Evolutionary conservation across 306 rosid genomes (phyloP).

Genomic region (Betula pendula): DNA sequence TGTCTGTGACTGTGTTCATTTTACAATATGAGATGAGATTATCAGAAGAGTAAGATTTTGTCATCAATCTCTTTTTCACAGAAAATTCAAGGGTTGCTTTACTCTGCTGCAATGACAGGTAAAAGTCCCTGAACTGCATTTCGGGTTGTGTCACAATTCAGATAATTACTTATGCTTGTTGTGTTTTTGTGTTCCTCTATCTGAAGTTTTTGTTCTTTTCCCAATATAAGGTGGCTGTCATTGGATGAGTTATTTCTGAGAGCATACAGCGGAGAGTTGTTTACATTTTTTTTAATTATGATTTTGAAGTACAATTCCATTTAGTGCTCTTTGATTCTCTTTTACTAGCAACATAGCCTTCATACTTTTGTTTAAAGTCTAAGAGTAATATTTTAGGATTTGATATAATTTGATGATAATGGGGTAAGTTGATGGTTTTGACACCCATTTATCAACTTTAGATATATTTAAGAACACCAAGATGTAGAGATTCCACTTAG

Average conservation of each 20-base stretch:
- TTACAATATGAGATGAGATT: neutral
- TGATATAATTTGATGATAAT: neutral
- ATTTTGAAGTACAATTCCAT: neutral
- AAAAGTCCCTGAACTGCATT: slow-evolving; percentile 12
- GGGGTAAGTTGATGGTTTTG: neutral
- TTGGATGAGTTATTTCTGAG: neutral
- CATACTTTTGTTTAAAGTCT: neutral
- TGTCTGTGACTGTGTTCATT: neutral
- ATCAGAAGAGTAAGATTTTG: slow-evolving; percentile 23
- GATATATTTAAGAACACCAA: neutral
- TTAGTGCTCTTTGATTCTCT: neutral
- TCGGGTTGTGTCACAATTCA: neutral
- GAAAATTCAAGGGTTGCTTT: slow-evolving; percentile 63
- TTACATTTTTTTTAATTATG: neutral
- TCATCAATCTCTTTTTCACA: slow-evolving; percentile 43
- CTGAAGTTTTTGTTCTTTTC: neutral
- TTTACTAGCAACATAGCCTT: neutral
- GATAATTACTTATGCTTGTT: neutral
- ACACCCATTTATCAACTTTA: neutral
- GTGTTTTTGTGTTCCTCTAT: neutral
- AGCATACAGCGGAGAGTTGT: neutral
- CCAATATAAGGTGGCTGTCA: neutral
- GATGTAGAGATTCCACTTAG: neutral
- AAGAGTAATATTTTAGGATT: neutral
- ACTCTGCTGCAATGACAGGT: slow-evolving; percentile 71